Percentiles rank a stretch among this genome's conserved stretches.
phyloP scores from a whole-genome alignment of 1,139 yeast species.

The Candida dubliniensis region DNA sequence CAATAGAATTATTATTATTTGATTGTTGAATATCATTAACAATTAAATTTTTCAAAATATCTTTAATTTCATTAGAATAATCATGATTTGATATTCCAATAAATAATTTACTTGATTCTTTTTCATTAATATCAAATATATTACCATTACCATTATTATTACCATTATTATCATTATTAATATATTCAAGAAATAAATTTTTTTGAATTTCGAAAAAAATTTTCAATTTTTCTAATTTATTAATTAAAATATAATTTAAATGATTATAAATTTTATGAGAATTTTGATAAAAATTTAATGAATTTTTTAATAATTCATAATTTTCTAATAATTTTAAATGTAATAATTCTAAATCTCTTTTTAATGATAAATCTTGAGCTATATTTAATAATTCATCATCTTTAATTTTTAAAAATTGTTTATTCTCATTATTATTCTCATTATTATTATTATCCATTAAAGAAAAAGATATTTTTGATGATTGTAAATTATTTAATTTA shows the following conservation, averaged over 20 bases:
- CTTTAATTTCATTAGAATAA: conserved; percentile 30
- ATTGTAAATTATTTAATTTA: conserved; percentile 27
- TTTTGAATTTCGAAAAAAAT: conserved; percentile 44
- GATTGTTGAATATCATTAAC: conserved; percentile 10
- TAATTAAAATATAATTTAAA: conserved; percentile 29
- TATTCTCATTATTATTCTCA: too few relatives aligned
- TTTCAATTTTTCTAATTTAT: conserved; percentile 40
- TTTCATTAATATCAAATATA: conserved; percentile 33
- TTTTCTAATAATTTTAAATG: conserved; percentile 33
- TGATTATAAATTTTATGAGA: conserved; percentile 38
- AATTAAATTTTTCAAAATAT: conserved; percentile 18
- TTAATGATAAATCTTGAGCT: conserved; percentile 18
- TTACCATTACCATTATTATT: conserved; percentile 21
- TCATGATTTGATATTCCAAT: conserved; percentile 32
- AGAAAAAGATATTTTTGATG: conserved; percentile 29
- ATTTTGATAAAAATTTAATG: conserved; percentile 39
- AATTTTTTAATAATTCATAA: conserved; percentile 36
- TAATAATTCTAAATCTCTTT: conserved; percentile 38
- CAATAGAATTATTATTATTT: neutral
- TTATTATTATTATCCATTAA: too few relatives aligned
- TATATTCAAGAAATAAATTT: conserved; percentile 26
- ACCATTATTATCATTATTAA: conserved; percentile 23
- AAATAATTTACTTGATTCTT: conserved; percentile 38
- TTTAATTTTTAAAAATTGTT: conserved; percentile 20
- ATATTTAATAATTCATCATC: conserved; percentile 31